Conservation (phyloP, 208 protist species). For the Trypanosoma cruzi region DNA sequence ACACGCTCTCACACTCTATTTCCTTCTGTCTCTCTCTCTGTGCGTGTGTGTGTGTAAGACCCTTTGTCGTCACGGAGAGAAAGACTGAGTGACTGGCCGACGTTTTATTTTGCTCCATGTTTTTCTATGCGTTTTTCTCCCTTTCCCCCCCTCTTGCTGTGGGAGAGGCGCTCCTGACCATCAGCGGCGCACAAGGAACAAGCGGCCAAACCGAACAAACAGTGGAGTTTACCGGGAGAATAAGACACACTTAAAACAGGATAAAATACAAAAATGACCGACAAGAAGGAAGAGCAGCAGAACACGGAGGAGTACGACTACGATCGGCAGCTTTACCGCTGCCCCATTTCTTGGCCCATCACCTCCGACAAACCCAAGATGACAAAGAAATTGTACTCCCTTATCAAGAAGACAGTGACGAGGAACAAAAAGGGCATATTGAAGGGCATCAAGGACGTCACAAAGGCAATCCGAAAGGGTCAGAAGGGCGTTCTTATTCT, state of each 20-base stretch:
- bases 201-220: neutral
- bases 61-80: neutral
- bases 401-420: constrained; percentile 92
- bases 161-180: neutral
- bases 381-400: constrained; percentile 95
- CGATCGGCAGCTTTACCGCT: constrained; percentile 92
- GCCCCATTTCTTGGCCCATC: constrained; percentile 91
- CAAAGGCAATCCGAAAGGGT: constrained; percentile 92
- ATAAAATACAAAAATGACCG: constrained; percentile 17
- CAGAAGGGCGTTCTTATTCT: constrained; percentile 92
- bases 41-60: neutral
- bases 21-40: neutral
- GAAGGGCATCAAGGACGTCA: constrained; percentile 95
- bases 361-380: constrained; percentile 93
- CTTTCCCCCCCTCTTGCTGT: neutral
- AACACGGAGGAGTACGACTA: constrained; percentile 86
- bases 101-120: neutral
- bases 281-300: constrained; percentile 41
- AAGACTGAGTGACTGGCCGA: neutral
- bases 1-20: too few species aligned
- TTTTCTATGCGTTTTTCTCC: constrained; percentile 3
- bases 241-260: neutral
- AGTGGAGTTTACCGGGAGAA: neutral
- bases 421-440: constrained; percentile 90
- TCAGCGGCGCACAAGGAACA: neutral